Evolutionary conservation across 2,329 filamentous ascomycete genomes (phyloP), one percentile per base, ranked within the genome.

Genomic region (Aaosphaeria pasadenensis): DNA sequence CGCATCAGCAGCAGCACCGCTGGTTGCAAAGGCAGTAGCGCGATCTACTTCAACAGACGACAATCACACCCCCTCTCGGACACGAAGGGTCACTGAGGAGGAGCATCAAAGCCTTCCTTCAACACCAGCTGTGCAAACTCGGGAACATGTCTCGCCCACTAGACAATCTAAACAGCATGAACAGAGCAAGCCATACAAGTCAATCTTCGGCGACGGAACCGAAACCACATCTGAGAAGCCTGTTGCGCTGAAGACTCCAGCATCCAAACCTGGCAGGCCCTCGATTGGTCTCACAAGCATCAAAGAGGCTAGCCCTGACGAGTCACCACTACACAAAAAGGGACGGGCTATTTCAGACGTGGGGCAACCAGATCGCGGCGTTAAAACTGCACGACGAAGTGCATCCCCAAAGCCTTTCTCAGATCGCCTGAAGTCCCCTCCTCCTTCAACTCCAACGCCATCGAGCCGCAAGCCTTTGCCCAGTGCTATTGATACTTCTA

Each of bases 271-370:
- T 33, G 41, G 53, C 39, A 58, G 57, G 46, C 63, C 66, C 24
- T 60, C 64, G 11, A 67, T 62, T 44, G 50, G 55, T 9, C 75
- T 84, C 6, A 73, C 77, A 17, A 71, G 78, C 1, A 83, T 83
- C 53, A 72, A 71, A 31, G 81, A 83, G 60, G 73, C 71, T 47
- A 70, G 66, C 48, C 73, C 75, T 40, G 73, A 74, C 46, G 68
- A 72, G 41, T 69, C 67, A 39, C 58, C 63, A 6, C 55, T 71
- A 31, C 60, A 62, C 51, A 74, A 74, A 59, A 69, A 72, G 56
- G 71, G 70, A 45, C 74, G 73, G 11, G 62, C 69, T 5, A 54
- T 68, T 17, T 66, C 69, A 13, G 74, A 76, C 49, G 58, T 74
- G 40, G 74, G 73, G 11, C 66, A 69, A 9, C 70, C 71, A 33